These are phyloP conservation scores for Macaranga tanarius DNA, from an alignment of 441 rosid species.

Conservation along the genomic window DNA sequence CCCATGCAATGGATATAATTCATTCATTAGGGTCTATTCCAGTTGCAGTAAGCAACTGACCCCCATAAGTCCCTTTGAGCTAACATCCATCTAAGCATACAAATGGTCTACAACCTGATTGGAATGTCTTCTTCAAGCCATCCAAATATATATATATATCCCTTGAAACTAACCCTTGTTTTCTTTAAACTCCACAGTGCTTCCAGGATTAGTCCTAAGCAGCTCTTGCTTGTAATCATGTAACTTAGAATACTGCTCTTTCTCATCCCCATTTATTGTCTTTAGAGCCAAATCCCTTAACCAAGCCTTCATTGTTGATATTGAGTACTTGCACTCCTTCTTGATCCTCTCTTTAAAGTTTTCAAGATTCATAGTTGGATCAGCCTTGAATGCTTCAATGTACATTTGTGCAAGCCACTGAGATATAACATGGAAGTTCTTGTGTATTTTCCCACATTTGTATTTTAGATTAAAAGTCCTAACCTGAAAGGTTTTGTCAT, in stretches of 20 bases:
- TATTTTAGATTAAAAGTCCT: too few species aligned
- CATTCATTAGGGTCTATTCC: conserved; percentile 1
- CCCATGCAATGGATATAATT: not conserved
- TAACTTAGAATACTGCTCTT: not conserved
- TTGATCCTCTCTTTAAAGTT: not conserved
- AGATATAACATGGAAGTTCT: too few species aligned
- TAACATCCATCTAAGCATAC: not conserved
- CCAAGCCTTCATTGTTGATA: not conserved
- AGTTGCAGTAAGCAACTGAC: not conserved
- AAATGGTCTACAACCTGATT: not conserved
- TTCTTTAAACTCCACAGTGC: too few species aligned
- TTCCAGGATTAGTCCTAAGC: not conserved
- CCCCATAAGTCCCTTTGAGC: not conserved
- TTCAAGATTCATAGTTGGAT: not conserved
- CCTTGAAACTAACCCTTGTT: not conserved
- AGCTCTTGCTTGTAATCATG: not conserved
- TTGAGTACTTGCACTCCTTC: not conserved
- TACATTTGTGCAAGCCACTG: not conserved
- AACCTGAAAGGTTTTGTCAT: too few species aligned
- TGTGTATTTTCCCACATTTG: too few species aligned
- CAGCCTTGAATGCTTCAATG: not conserved
- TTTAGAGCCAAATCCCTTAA: not conserved
- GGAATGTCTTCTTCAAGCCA: not conserved
- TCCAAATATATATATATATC: not conserved
- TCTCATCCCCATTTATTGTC: not conserved